Evolutionary conservation across 345 rosid species (phyloP), one percentile per base, ranked within the genome.

Genomic region (Sisymbrium altissimum): DNA sequence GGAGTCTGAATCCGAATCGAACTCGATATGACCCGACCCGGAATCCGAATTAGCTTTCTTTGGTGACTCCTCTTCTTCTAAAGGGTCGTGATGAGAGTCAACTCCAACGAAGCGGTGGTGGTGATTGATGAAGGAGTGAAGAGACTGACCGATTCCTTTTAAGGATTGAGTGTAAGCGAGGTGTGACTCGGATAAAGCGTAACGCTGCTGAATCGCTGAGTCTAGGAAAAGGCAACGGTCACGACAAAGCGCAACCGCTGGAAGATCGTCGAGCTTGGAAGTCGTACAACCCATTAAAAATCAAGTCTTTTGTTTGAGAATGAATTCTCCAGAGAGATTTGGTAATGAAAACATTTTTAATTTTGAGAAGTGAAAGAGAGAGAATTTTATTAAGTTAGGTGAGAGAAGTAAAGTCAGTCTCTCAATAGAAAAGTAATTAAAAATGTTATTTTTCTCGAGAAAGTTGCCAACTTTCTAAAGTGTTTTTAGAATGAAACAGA

Each of bases 231-330:
- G 11, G 66, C 96, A 92, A 7, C 99, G 86, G 9, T 89, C 85
- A 6, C 89, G 88, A 81, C 99, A 96, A 5, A 96, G 86, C 11
- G 86, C 89, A 19, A 92, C 96, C 23, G 97, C 99, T 10, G 96
- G 98, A 7, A 86, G 92, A 79, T 92, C 99, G 66, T 96, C 97
- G 23, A 86, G 82, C 83, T 92, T 96, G 9, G 99, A 96, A 48
- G 75, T 78, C 18, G 93, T 44, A 66, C 99, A 96, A 41, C 99
- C 99, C 99, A 91, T 90, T 0, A 61, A 58, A 44, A 23, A 27
- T 3, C 36, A 15, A 21, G n/a, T 7, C 1, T 32, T 2, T 23
- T n/a, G n/a, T n/a, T 27, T 40, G 6, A 2, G 3, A n/a, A 35
- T 7, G 3, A n/a, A 35, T 7, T 23, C 63, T 15, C 19, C 3